Evolutionary conservation across 2,329 filamentous ascomycete genomes (phyloP), one percentile per base, ranked within the genome.

Genomic region (Phyllosticta capitalensis): DNA sequence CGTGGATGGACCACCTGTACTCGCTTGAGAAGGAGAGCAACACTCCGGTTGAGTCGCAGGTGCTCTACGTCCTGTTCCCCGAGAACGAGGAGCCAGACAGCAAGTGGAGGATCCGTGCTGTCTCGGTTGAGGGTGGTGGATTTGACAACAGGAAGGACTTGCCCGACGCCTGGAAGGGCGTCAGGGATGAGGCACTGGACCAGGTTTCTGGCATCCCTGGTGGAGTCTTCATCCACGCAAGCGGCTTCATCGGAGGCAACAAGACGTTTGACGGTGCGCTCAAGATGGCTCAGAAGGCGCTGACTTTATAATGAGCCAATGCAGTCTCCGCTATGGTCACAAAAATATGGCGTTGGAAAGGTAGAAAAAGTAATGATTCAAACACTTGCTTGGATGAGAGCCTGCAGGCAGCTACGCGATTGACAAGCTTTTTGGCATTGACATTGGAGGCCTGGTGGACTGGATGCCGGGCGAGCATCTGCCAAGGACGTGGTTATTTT

Each of bases 1-100:
- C 92, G 1, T 97, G 94, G 94, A 94, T 95, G 73, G 92, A 97
- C 69, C 94, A 99, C 73, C 81, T 99, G 19, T 97, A 96, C 77
- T 85, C 82, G 19, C 82, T 97, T 26, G 94, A 99, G 66, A 81
- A 86, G 68, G 74, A 77, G 55, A 72, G 69, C 9, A 72, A 70
- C 9, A 68, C 74, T 20, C 76, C 72, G 59, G 69, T 65, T 62
- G 75, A 77, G 0, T 74, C 83, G 49, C 82, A 84, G 66, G 85
- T 92, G 3, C 79, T 92, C 55, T 97, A 96, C 70, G 92, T 96
- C 14, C 79, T 97, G 24, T 97, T 97, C 75, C 88, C 91, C 0
- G 92, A 99, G 78, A 89, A 83, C 68, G 82, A 85, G 26, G 80
- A 82, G 52, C 83, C 85, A 52, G 87, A 83, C 64, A 81, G 87